Evolutionary conservation across 2,329 filamentous ascomycete species (phyloP), one percentile per base, ranked within the genome.

Genomic region (Aureobasidium sp.): DNA sequence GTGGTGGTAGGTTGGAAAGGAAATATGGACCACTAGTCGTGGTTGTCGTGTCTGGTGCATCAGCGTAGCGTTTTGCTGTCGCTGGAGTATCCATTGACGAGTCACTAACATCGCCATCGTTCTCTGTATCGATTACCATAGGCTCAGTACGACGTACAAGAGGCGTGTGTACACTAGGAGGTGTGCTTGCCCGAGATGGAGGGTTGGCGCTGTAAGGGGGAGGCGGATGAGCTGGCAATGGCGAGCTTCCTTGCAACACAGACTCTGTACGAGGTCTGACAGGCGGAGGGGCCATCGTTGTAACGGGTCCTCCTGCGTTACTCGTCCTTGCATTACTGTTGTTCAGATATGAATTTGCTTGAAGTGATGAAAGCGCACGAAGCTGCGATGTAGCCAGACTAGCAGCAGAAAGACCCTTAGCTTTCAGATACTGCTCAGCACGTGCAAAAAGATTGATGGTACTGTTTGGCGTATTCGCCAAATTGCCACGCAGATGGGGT

Each of bases 91-190:
- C 56, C 29, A 50, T 50, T 20, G 44, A 29, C 46, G 57, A 52
- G 47, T 52, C 47, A 44, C 57, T 61, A 44, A 61, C 26, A 44
- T 52, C 57, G 37, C 57, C 57, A 20, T 61, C 57, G 36, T 61
- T 52, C 10, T 51, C 57, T 26, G 34, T 44, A 20, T 61, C 57
- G 27, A 39, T 20, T 12, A n/a, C 17, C 55, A 59, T 48, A 1
- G 44, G 56, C 36, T 59, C 44, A 5, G 24, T 48, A 13, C 24
- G 44, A 37, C 15, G 32, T 47, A 15, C 24, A 7, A 36, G 55
- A 13, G 41, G 43, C 34, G 57, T 44, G 10, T 36, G 34, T 24
- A 34, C 3, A 34, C 8, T 10, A 46, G 20, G 27, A 37, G 26
- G 34, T 5, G 29, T 59, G 37, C 7, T 36, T 43, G 44, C 44